Percentiles rank a stretch among this genome's conserved stretches.
These are phyloP conservation scores for Thielaviopsis ethacetica DNA, from an alignment of 2,329 filamentous ascomycete genomes.

Conservation along the genomic window DNA sequence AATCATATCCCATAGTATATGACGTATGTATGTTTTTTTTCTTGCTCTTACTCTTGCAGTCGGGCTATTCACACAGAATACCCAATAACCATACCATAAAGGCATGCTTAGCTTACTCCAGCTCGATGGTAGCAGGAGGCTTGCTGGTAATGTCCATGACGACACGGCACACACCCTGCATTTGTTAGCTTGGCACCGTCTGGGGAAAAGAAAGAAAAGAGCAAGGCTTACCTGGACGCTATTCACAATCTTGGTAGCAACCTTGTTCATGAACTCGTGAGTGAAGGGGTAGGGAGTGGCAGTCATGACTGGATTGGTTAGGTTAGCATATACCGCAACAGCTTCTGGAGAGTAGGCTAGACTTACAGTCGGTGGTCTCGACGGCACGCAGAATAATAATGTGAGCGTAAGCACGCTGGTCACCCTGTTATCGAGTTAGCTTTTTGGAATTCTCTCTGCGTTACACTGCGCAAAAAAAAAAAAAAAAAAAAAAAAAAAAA, in stretches of 20 bases:
- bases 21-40: neutral
- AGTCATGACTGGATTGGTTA: conserved; percentile 41
- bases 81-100: too few relatives aligned
- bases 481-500: too few relatives aligned
- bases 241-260: conserved; percentile 52
- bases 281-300: conserved; percentile 53
- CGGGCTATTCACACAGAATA: neutral
- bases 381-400: conserved; percentile 27
- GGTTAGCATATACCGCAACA: neutral
- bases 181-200: conserved; percentile 36
- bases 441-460: neutral
- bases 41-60: neutral
- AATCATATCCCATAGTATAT: neutral
- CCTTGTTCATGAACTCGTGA: conserved; percentile 45
- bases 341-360: neutral
- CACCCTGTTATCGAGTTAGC: conserved; percentile 27
- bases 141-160: conserved; percentile 35
- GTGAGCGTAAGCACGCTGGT: conserved; percentile 42
- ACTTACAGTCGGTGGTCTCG: conserved; percentile 19
- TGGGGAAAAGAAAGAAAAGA: too few relatives aligned
- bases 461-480: too few relatives aligned
- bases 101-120: conserved; percentile 50
- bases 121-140: conserved; percentile 57
- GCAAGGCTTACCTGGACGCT: conserved; percentile 29
- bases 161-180: conserved; percentile 28